A percentile compares a stretch with the other conserved stretches of the same genome.
Evolutionary conservation across 2,329 filamentous ascomycete genomes (phyloP).

Genomic region (Stagonosporopsis rhizophila): DNA sequence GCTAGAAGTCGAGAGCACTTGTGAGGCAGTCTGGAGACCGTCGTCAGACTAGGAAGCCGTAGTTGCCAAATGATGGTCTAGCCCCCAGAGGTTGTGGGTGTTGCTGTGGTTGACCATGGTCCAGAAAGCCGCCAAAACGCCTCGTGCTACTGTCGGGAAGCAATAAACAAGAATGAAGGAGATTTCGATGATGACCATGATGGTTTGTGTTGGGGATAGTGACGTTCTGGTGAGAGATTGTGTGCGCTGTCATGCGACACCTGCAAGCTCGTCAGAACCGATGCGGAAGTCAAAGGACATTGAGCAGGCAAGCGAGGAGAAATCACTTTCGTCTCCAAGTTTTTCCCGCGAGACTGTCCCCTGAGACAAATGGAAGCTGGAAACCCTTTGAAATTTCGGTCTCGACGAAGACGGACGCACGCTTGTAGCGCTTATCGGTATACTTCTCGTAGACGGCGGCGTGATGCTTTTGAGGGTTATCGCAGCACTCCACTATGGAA

Average conservation of each 20-base stretch:
- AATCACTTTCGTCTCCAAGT: slow-evolving; percentile 50
- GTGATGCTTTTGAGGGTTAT: slow-evolving; percentile 81
- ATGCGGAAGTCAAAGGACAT: slow-evolving; percentile 24
- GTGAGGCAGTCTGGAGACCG: background rate
- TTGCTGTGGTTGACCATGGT: slow-evolving; percentile 33
- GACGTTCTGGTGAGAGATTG: slow-evolving; percentile 24
- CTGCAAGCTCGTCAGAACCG: slow-evolving; percentile 39
- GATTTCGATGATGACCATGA: slow-evolving; percentile 37
- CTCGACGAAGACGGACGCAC: slow-evolving; percentile 81
- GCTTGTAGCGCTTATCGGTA: slow-evolving; percentile 83
- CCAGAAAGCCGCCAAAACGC: slow-evolving; percentile 40
- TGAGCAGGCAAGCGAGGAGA: slow-evolving; percentile 25
- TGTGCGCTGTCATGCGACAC: slow-evolving; percentile 30
- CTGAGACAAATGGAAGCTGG: slow-evolving; percentile 53
- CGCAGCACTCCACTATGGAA: slow-evolving; percentile 87
- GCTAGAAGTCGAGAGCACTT: slow-evolving; percentile 2
- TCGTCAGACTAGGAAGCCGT: slow-evolving; percentile 33
- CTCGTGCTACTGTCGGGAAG: slow-evolving; percentile 38
- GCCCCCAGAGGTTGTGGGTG: slow-evolving; percentile 21
- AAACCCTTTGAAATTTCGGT: slow-evolving; percentile 71
- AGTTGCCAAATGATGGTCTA: slow-evolving; percentile 33
- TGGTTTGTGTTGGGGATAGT: slow-evolving; percentile 23
- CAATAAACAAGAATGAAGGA: slow-evolving; percentile 51
- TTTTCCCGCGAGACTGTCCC: slow-evolving; percentile 46
- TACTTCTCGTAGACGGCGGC: slow-evolving; percentile 91